A percentile compares a stretch with the other conserved stretches of the same genome.
phyloP scores from a whole-genome alignment of 805 yeast species.

The Pichia heedii region DNA sequence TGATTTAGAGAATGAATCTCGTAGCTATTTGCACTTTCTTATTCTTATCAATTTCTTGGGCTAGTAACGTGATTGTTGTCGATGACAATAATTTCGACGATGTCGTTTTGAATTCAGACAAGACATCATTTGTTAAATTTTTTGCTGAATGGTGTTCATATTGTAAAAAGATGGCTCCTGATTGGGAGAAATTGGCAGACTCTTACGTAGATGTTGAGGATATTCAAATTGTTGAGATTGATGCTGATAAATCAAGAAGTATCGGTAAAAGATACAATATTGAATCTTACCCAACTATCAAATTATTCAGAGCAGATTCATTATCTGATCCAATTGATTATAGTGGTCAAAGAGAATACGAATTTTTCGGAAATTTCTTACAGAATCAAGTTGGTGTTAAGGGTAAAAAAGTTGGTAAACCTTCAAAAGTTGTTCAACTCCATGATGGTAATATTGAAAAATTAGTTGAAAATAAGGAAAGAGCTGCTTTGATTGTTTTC shows the following conservation, averaged over 20 bases:
- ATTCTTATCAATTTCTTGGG: background rate
- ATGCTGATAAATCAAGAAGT: slow-evolving; percentile 50
- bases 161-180: slow-evolving; percentile 51
- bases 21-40: background rate
- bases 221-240: slow-evolving; percentile 36
- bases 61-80: slow-evolving; percentile 30
- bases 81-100: slow-evolving; percentile 45
- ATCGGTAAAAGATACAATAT: slow-evolving; percentile 42
- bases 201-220: slow-evolving; percentile 14
- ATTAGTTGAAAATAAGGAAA: slow-evolving; percentile 26
- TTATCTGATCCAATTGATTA: slow-evolving; percentile 43
- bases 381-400: slow-evolving; percentile 28
- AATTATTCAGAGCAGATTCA: slow-evolving; percentile 44
- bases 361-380: slow-evolving; percentile 42
- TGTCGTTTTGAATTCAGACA: slow-evolving; percentile 48
- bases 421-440: slow-evolving; percentile 19
- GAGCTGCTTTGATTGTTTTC: slow-evolving; percentile 42
- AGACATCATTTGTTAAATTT: slow-evolving; percentile 69
- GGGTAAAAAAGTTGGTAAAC: slow-evolving; percentile 9
- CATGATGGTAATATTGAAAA: slow-evolving; percentile 24
- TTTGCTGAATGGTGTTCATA: slow-evolving; percentile 71
- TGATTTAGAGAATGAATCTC: background rate
- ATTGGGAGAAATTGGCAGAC: slow-evolving; percentile 27
- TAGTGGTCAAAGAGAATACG: slow-evolving; percentile 43
- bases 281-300: slow-evolving; percentile 59